These are phyloP conservation scores for Aspergillus phoenicis DNA, from an alignment of 2,329 filamentous ascomycete genomes.

Conservation along the genomic window DNA sequence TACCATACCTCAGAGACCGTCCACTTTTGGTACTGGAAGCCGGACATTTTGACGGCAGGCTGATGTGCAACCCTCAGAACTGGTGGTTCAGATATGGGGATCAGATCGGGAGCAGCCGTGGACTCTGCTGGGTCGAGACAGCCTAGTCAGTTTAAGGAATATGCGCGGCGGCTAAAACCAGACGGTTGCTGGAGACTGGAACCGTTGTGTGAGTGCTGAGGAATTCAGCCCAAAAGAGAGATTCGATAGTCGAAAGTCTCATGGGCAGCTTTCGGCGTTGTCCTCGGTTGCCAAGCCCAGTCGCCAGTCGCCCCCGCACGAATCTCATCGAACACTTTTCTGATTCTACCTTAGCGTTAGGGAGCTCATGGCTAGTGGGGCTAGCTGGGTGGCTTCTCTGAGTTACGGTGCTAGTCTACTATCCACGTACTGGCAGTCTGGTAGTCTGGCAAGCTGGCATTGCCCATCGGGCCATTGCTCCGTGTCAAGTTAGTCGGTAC, in stretches of 20 bases:
- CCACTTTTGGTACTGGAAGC: slow-evolving; percentile 49
- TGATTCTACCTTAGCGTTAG: slow-evolving; percentile 2
- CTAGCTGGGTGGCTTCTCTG: not conserved
- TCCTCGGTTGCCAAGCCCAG: slow-evolving; percentile 11
- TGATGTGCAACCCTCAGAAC: not conserved
- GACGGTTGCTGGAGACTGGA: not conserved
- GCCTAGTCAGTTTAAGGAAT: slow-evolving; percentile 3
- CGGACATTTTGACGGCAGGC: slow-evolving; percentile 29
- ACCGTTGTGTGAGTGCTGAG: slow-evolving; percentile 4
- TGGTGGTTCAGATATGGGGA: slow-evolving; percentile 6
- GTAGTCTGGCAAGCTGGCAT: not conserved
- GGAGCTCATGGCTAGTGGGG: slow-evolving; percentile 10
- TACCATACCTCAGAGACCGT: slow-evolving; percentile 48
- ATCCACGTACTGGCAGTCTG: not conserved
- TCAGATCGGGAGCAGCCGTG: slow-evolving; percentile 6
- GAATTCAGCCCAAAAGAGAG: not conserved
- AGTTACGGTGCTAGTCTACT: too few species aligned
- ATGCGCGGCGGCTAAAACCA: not conserved
- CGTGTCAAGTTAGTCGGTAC: slow-evolving; percentile 4
- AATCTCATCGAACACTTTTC: slow-evolving; percentile 10
- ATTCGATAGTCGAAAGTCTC: not conserved
- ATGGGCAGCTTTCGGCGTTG: not conserved
- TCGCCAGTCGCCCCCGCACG: slow-evolving; percentile 5
- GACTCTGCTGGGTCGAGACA: slow-evolving; percentile 5
- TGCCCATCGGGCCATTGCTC: slow-evolving; percentile 5